Conservation (phyloP, 352 stramenopile species). For the Globisporangium emineosum region DNA sequence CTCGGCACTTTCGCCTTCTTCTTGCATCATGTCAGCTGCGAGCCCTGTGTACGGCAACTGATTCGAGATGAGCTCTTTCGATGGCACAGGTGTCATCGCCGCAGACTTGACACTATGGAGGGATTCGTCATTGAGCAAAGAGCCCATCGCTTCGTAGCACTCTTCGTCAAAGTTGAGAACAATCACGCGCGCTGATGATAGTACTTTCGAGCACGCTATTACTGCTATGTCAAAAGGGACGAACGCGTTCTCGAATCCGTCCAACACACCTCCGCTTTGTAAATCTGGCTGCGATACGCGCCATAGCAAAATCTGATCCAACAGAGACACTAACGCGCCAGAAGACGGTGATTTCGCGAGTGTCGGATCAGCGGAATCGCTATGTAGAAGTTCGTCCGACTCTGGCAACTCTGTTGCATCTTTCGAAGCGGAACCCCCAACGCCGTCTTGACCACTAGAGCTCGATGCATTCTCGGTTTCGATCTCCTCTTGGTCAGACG, state of each 20-base stretch:
- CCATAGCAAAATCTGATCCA: slow-evolving; percentile 64
- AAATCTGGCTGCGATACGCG: slow-evolving; percentile 59
- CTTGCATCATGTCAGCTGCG: slow-evolving; percentile 15
- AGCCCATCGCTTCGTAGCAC: slow-evolving; percentile 51
- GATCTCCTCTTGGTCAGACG: slow-evolving; percentile 10
- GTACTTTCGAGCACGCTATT: slow-evolving; percentile 31
- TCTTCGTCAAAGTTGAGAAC: slow-evolving; percentile 69
- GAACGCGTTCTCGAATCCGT: slow-evolving; percentile 68
- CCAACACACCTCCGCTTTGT: slow-evolving; percentile 62
- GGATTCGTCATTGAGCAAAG: slow-evolving; percentile 15
- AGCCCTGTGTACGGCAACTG: slow-evolving; percentile 3
- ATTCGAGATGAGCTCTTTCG: slow-evolving; percentile 11
- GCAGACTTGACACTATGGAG: slow-evolving; percentile 6
- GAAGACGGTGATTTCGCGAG: slow-evolving; percentile 3
- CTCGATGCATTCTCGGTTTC: slow-evolving; percentile 5
- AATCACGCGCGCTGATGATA: slow-evolving; percentile 47
- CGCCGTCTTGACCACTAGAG: background rate
- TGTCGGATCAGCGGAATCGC: background rate
- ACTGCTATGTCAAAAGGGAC: slow-evolving; percentile 36
- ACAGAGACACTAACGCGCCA: slow-evolving; percentile 29
- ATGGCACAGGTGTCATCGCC: slow-evolving; percentile 6
- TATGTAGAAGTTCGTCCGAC: slow-evolving; percentile 7
- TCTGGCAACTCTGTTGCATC: slow-evolving; percentile 26
- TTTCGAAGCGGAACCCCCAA: background rate
- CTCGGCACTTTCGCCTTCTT: background rate